Evolutionary conservation across 129 eudicot species (phyloP).

Genomic region (Saposhnikovia divaricata): DNA sequence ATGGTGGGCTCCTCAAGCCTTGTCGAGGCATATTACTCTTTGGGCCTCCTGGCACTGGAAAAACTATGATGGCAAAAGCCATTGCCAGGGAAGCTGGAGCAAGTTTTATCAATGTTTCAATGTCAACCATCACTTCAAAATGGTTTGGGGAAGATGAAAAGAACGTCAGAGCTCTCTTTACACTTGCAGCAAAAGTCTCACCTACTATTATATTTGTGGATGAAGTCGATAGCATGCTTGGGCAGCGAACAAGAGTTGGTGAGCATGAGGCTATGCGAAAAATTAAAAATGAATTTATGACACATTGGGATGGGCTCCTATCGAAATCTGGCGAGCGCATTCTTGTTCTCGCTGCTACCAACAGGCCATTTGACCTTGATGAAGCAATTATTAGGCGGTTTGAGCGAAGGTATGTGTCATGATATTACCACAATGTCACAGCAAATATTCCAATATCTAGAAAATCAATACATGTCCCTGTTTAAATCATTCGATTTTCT

Average conservation of each 20-base stretch:
- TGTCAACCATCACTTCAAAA: conserved; percentile 95
- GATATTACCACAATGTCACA: neutral
- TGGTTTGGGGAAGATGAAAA: conserved; percentile 99
- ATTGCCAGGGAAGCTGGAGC: conserved; percentile 31
- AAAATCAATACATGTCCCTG: neutral
- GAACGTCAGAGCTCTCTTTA: conserved; percentile 82
- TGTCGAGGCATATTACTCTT: conserved; percentile 63
- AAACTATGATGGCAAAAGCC: conserved; percentile 27
- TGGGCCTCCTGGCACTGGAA: conserved; percentile 31
- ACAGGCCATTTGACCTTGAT: conserved; percentile 93
- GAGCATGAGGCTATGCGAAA: conserved; percentile 98
- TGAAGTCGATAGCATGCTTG: conserved; percentile 97
- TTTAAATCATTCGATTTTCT: neutral
- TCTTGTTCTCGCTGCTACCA: conserved; percentile 95
- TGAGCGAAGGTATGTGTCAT: conserved; percentile 65
- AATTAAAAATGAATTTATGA: conserved; percentile 90
- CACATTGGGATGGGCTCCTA: conserved; percentile 89
- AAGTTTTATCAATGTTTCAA: conserved; percentile 52
- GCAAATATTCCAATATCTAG: neutral
- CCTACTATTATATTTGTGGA: conserved; percentile 86
- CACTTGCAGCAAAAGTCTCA: conserved; percentile 87
- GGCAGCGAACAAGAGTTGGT: conserved; percentile 90
- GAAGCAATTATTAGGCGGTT: conserved; percentile 93
- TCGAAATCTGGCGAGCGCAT: conserved; percentile 75
- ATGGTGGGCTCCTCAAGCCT: conserved; percentile 93